A percentile compares a stretch with the other conserved stretches of the same genome.
Conservation (phyloP, 2,329 filamentous ascomycete genomes). For the Alternaria viburni region DNA sequence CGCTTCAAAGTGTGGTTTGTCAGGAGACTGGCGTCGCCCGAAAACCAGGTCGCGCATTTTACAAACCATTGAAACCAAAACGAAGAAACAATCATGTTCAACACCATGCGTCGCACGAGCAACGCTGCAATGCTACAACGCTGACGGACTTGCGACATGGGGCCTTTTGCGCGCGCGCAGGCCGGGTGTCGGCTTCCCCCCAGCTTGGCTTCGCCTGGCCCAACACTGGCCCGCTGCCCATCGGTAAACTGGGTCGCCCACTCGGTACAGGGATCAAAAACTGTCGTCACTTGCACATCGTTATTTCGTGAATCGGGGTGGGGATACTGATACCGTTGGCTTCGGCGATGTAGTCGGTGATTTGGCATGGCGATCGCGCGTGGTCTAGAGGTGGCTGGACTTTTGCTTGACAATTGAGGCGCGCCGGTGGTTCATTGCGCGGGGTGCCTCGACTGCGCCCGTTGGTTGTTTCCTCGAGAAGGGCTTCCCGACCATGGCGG, state of each 20-base stretch:
- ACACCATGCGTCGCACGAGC: neutral
- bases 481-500: neutral
- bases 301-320: neutral
- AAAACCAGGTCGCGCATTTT: neutral
- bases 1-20: neutral
- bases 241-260: neutral
- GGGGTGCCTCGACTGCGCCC: neutral
- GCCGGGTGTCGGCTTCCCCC: neutral
- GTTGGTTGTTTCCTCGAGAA: neutral
- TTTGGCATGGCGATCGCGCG: neutral
- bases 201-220: neutral
- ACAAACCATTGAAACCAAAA: neutral
- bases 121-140: neutral
- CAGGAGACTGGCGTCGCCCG: neutral
- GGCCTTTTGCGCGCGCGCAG: neutral
- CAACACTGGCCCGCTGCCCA: neutral
- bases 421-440: neutral
- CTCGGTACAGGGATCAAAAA: neutral
- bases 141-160: neutral
- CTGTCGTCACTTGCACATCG: neutral
- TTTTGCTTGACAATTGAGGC: neutral
- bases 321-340: neutral
- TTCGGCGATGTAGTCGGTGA: neutral
- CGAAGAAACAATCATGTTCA: constrained; percentile 1
- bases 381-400: neutral